Base-by-base conservation (phyloP, 139 green algal genomes). In the Chlamydomonas sphaeroides region DNA sequence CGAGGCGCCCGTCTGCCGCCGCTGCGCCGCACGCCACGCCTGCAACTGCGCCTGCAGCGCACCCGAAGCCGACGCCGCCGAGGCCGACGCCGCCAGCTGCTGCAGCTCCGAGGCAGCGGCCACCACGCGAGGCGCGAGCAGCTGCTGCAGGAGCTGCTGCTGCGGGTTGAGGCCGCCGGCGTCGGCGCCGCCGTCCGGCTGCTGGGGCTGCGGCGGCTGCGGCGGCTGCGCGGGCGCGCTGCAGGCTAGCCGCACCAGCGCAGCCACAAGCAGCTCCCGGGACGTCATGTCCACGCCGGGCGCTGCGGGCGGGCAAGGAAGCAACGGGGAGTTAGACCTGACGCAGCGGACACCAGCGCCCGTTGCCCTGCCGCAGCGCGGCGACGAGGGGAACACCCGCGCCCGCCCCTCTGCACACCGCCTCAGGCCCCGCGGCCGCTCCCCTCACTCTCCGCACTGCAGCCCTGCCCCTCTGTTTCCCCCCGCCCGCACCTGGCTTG, bases 261-360 rank as follows among this genome's bases (percentile, higher is more conserved):
- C 79, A 5, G 86, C 78, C 59, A 92, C 77, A 35, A 92, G 76
- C 56, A 92, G 68, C 86, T 90, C 88, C 42, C 85, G 69, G 0
- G 84, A 89, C 25, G 65, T 68, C 59, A 89, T 45, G 75, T 92
- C 88, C 11, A 89, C 83, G 15, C 86, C 83, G 18, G 65, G 66
- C 15, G 39, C 84, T 86, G 83, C 41, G 72, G 23, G 57, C 35
- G 41, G 18, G 51, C 39, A 8, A 36, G 5, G 61, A 33, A 33
- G 28, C 7, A 67, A 67, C 45, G 14, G 45, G 45, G 10, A 51
- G 10, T n/a, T n/a, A n/a, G n/a, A n/a, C n/a, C n/a, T n/a, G n/a
- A n/a, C n/a, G n/a, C n/a, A n/a, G n/a, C n/a, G n/a, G n/a, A n/a
- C n/a, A n/a, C n/a, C n/a, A n/a, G n/a, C n/a, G n/a, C n/a, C n/a